These are phyloP conservation scores for Erodium moschatum DNA, from an alignment of 441 rosid species.

Conservation along the genomic window DNA sequence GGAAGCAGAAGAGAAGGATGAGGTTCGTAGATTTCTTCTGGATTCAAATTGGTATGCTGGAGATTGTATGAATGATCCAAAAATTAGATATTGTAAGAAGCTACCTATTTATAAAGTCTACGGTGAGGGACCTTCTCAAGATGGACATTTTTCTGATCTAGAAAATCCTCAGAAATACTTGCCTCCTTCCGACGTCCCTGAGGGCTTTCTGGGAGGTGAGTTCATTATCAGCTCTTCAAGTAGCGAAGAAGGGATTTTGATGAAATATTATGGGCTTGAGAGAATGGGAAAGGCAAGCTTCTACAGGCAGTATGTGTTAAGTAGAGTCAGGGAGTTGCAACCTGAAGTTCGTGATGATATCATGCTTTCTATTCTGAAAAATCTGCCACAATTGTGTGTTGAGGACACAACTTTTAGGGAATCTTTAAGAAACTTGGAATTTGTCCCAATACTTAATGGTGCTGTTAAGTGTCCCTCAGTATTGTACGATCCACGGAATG, in stretches of 20 bases:
- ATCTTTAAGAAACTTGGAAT: conserved; percentile 65
- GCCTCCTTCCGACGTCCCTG: conserved; percentile 69
- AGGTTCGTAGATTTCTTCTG: conserved; percentile 67
- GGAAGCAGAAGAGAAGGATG: conserved; percentile 63
- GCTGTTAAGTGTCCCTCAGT: conserved; percentile 55
- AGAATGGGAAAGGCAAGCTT: conserved; percentile 79
- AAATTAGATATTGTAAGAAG: conserved; percentile 57
- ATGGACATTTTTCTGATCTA: conserved; percentile 56
- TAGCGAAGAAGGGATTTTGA: conserved; percentile 62
- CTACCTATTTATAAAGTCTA: conserved; percentile 72
- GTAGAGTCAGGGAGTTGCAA: conserved; percentile 49
- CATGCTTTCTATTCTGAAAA: conserved; percentile 75
- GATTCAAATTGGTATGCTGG: conserved; percentile 82
- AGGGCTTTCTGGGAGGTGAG: conserved; percentile 54
- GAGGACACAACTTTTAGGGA: conserved; percentile 71
- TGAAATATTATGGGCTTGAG: conserved; percentile 61
- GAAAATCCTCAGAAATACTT: conserved; percentile 68
- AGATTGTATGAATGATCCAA: conserved; percentile 37
- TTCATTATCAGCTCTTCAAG: conserved; percentile 50
- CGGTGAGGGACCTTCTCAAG: conserved; percentile 41
- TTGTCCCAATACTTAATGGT: conserved; percentile 71
- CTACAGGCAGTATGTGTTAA: conserved; percentile 66
- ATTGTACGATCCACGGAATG: conserved; percentile 87
- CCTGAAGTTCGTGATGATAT: conserved; percentile 68
- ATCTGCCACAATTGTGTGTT: conserved; percentile 72